Percentiles rank a stretch among this genome's conserved stretches.
Evolutionary conservation across 139 green algal species (phyloP).

Genomic region (Dunaliella primolecta): DNA sequence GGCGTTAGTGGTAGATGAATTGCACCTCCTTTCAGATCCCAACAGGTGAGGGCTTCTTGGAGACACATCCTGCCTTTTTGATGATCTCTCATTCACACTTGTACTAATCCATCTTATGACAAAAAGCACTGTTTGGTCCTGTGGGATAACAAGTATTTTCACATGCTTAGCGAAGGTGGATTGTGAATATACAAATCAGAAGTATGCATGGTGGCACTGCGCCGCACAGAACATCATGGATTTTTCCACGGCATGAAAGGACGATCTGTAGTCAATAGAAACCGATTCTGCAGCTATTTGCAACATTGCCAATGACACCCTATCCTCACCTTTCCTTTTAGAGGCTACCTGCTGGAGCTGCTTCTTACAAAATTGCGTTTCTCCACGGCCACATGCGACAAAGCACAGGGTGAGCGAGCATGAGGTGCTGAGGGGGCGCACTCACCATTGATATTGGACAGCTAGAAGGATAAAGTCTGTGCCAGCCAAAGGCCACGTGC

Average conservation of each 20-base stretch:
- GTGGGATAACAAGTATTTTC: background rate
- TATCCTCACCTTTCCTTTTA: background rate
- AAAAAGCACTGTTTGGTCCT: background rate
- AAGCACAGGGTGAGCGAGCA: background rate
- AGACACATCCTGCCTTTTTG: too few relatives aligned
- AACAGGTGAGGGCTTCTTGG: constrained; percentile 10
- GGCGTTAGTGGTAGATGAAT: constrained; percentile 84
- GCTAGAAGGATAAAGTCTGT: too few relatives aligned
- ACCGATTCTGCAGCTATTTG: too few relatives aligned
- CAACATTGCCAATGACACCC: too few relatives aligned
- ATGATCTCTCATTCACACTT: too few relatives aligned
- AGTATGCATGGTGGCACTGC: too few relatives aligned
- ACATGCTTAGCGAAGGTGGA: too few relatives aligned
- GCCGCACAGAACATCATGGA: background rate
- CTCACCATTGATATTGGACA: too few relatives aligned
- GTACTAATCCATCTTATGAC: background rate
- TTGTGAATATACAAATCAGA: too few relatives aligned
- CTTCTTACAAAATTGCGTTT: constrained; percentile 96
- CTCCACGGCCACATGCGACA: constrained; percentile 21
- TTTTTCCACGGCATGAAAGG: background rate
- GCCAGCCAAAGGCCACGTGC: background rate
- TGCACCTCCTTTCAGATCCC: constrained; percentile 76
- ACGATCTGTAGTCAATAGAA: too few relatives aligned
- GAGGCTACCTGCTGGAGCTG: constrained; percentile 93
- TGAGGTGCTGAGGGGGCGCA: too few relatives aligned